phyloP scores from a whole-genome alignment of 495 filamentous ascomycete genomes.

The Penicillium soppii region DNA sequence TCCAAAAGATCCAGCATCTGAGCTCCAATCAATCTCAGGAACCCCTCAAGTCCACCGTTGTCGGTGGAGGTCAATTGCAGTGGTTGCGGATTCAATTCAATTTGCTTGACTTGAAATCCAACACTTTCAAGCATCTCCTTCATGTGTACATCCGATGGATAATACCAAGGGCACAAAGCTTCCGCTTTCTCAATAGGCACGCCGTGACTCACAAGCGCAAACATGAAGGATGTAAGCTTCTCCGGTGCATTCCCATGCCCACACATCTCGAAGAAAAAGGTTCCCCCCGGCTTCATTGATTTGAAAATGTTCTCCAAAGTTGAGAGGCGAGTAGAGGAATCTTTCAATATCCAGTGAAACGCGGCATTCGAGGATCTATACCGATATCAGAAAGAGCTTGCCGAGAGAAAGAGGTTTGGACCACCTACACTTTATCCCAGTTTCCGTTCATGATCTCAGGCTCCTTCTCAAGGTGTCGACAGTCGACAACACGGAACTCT shows the following conservation, averaged over 20 bases:
- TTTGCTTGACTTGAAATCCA: conserved; percentile 59
- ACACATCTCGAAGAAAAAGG: conserved; percentile 71
- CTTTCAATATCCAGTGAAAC: conserved; percentile 71
- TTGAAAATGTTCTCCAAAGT: conserved; percentile 44
- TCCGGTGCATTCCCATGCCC: conserved; percentile 68
- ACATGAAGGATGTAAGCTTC: conserved; percentile 56
- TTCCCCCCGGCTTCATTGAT: conserved; percentile 55
- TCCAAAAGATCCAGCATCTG: conserved; percentile 52
- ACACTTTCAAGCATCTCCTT: conserved; percentile 44
- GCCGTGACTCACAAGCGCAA: conserved; percentile 50
- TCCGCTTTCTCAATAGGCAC: conserved; percentile 46
- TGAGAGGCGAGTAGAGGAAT: conserved; percentile 30
- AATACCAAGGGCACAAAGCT: conserved; percentile 69
- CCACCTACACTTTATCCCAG: conserved; percentile 54
- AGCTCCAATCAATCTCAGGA: conserved; percentile 65
- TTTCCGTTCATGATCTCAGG: conserved; percentile 26
- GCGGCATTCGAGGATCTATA: conserved; percentile 67
- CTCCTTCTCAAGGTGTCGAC: conserved; percentile 35
- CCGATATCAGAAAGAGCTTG: not conserved
- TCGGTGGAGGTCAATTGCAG: conserved; percentile 52
- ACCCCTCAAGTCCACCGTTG: conserved; percentile 54
- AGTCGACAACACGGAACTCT: conserved; percentile 43
- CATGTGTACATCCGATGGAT: conserved; percentile 61
- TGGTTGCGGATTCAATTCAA: conserved; percentile 64
- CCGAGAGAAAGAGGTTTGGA: conserved; percentile 2